Evolutionary conservation across 495 filamentous ascomycete genomes (phyloP), one percentile per base, ranked within the genome.

Genomic region (Barbatosphaeria neglecta): DNA sequence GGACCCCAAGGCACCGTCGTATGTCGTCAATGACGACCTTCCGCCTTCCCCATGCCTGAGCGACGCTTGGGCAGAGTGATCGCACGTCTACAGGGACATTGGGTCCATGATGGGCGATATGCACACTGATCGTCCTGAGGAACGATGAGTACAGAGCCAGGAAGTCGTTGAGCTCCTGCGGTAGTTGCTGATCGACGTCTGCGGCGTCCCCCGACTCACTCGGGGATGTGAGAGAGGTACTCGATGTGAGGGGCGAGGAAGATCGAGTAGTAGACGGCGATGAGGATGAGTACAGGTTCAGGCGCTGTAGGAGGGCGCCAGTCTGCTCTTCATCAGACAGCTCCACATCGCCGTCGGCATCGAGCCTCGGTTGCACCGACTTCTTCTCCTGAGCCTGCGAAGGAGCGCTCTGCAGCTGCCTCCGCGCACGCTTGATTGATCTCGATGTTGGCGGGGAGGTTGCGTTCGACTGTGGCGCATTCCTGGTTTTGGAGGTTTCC

Each of bases 31-130:
- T 50, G 0, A 61, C 69, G 5, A 84, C 77, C 46, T 56, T 64
- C 27, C 80, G 68, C 60, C 77, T 78, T 35, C 76, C 71, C 81
- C 81, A 86, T 35, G 72, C 58, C 50, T 70, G 71, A 5, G 75
- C 69, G 37, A 83, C 64, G 46, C 71, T 67, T 4, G 73, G 70
- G 31, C 66, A 72, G 6, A 86, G 61, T 2, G 55, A 59, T n/a
- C 68, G 67, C 23, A 84, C 52, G 55, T 84, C 78, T 31, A 71
- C 70, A 9, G 82, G 78, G 0, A 74, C 70, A 31, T 69, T 56
- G 8, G 68, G 64, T 53, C 81, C 80, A 64, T 84, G 77, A 64
- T 87, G 83, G 0, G 78, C 79, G 47, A 72, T 72, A 47, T 81
- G 73, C 43, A 82, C 57, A 17, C 68, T 73, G 17, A 82, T 60